phyloP scores from a whole-genome alignment of 495 filamentous ascomycete species.

The Xylaria sp. region DNA sequence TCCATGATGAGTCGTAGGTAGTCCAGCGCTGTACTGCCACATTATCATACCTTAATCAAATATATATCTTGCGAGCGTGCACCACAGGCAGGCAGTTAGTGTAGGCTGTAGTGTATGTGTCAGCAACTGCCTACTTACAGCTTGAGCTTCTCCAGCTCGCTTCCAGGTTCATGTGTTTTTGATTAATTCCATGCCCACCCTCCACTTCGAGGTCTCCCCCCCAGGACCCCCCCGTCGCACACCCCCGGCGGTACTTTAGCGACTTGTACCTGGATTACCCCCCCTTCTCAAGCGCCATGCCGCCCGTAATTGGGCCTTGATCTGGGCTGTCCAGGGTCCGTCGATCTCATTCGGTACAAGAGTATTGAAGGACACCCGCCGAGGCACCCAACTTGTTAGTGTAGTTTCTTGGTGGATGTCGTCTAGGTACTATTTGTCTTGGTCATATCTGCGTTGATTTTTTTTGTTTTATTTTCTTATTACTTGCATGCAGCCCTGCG shows the following conservation, averaged over 20 bases:
- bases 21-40: not conserved
- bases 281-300: slow-evolving; percentile 43
- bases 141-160: slow-evolving; percentile 26
- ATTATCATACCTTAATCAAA: not conserved
- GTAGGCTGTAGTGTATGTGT: not conserved
- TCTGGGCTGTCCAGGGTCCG: slow-evolving; percentile 36
- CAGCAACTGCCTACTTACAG: not conserved
- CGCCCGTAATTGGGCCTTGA: slow-evolving; percentile 40
- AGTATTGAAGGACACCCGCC: slow-evolving; percentile 33
- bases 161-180: slow-evolving; percentile 24
- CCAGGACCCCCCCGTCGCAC: slow-evolving; percentile 13
- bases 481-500: slow-evolving; percentile 16
- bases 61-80: not conserved
- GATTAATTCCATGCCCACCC: slow-evolving; percentile 25
- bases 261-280: slow-evolving; percentile 23
- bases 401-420: slow-evolving; percentile 22
- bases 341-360: slow-evolving; percentile 38
- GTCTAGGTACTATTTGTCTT: slow-evolving; percentile 18
- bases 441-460: not conserved
- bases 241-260: slow-evolving; percentile 28
- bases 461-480: slow-evolving; percentile 10
- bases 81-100: not conserved
- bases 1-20: not conserved
- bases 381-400: slow-evolving; percentile 27
- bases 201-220: slow-evolving; percentile 3